These are phyloP conservation scores for Beauveria scarabaeidicola DNA, from an alignment of 2,329 filamentous ascomycete genomes.

Conservation along the genomic window DNA sequence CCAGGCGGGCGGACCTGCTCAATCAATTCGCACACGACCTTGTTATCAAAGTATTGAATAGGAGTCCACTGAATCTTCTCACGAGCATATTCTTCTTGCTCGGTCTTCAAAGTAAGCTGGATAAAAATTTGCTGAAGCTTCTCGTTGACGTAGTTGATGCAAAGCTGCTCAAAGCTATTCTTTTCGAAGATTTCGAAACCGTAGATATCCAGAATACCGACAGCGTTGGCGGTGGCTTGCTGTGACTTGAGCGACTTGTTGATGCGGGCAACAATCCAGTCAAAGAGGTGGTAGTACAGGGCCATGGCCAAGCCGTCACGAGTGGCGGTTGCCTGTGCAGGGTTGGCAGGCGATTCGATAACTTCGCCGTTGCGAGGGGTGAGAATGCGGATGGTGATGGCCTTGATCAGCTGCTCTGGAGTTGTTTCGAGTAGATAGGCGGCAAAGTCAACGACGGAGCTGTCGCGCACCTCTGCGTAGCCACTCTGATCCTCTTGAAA, in stretches of 20 bases:
- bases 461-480: slow-evolving; percentile 78
- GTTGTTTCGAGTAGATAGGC: slow-evolving; percentile 90
- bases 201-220: slow-evolving; percentile 97
- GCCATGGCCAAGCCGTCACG: slow-evolving; percentile 87
- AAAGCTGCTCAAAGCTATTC: slow-evolving; percentile 97
- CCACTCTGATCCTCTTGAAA: slow-evolving; percentile 85
- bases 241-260: slow-evolving; percentile 80
- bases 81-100: slow-evolving; percentile 92
- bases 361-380: slow-evolving; percentile 58
- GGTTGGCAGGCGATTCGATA: slow-evolving; percentile 73
- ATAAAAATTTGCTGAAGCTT: slow-evolving; percentile 99
- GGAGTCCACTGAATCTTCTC: slow-evolving; percentile 98
- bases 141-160: slow-evolving; percentile 99
- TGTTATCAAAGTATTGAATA: slow-evolving; percentile 99
- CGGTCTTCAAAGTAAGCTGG: slow-evolving; percentile 88
- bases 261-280: slow-evolving; percentile 93
- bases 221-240: slow-evolving; percentile 68
- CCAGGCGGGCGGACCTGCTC: slow-evolving; percentile 85
- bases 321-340: slow-evolving; percentile 75
- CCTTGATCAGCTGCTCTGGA: slow-evolving; percentile 69
- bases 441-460: slow-evolving; percentile 88
- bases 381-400: slow-evolving; percentile 81
- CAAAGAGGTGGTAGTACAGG: slow-evolving; percentile 96
- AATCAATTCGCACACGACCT: slow-evolving; percentile 94
- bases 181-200: slow-evolving; percentile 99